Evolutionary conservation across 352 stramenopile genomes (phyloP).

Genomic region (Phytophthora chlamydospora): DNA sequence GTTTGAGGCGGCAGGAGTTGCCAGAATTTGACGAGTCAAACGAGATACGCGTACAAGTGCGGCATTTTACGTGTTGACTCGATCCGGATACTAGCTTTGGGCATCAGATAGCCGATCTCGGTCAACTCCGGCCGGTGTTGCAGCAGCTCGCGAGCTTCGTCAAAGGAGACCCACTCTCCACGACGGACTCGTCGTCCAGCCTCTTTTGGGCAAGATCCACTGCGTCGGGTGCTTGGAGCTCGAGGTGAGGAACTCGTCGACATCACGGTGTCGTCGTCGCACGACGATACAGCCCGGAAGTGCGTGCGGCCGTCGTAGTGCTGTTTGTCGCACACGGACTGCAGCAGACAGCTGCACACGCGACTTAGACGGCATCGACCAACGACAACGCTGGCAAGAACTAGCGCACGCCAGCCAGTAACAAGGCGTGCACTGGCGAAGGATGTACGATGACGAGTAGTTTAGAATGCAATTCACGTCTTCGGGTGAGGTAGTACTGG

Average conservation of each 20-base stretch:
- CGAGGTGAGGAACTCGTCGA: constrained; percentile 76
- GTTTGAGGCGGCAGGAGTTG: too few species aligned
- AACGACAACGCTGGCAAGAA: too few species aligned
- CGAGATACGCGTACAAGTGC: too few species aligned
- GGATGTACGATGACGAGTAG: too few species aligned
- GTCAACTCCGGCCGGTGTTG: constrained; percentile 46
- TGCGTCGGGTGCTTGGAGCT: constrained; percentile 86
- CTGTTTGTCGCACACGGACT: constrained; percentile 71
- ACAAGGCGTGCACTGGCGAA: too few species aligned
- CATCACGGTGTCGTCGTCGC: constrained; percentile 6
- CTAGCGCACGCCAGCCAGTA: too few species aligned
- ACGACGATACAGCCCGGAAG: constrained; percentile 67
- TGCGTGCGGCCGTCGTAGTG: constrained; percentile 65
- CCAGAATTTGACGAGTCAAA: too few species aligned
- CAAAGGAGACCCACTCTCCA: constrained; percentile 79
- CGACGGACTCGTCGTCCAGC: constrained; percentile 93
- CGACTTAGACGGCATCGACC: too few species aligned
- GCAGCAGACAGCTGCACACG: constrained; percentile 40
- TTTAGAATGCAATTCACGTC: too few species aligned
- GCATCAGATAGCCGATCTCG: constrained; percentile 35
- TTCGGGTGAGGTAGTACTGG: too few species aligned
- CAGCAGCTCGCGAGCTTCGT: constrained; percentile 35
- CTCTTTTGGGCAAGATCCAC: constrained; percentile 97
- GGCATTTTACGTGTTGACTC: too few species aligned
- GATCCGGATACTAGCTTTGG: too few species aligned